Evolutionary conservation across 768 basidiomycete species (phyloP), one percentile per base, ranked within the genome.

Genomic region (Boletus patriciae): DNA sequence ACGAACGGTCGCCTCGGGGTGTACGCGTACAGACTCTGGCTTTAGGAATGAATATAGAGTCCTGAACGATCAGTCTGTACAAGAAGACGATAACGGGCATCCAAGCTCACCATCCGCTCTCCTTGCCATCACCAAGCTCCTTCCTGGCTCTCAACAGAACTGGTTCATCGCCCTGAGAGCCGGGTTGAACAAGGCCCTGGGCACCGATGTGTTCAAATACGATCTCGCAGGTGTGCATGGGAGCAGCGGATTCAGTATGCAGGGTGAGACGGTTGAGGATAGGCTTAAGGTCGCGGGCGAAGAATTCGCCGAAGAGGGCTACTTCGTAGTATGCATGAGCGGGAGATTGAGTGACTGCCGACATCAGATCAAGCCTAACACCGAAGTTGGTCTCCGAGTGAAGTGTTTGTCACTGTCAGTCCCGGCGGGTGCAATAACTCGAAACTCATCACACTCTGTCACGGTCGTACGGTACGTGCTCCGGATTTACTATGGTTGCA

Each of bases 1-100:
- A 47, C 91, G 80, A 46, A 94, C 91, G 4, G 92, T 94, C 2
- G 90, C 90, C 67, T 92, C 90, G 11, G 91, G 90, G 62, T 92
- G 87, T 16, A 87, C 85, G 44, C 90, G 83, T 12, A 84, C 84
- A n/a, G 87, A 86, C 69, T 93, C 91, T 49, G 92, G 90, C 68
- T 90, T 91, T 54, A 91, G 75, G 68, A 88, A 90, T 23, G 90
- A 89, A 68, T 86, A 90, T 16, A 94, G 70, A 10, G 85, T 76
- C 90, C 89, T 92, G 46, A 31, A 44, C 37, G 54, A 50, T 47
- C 6, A 18, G 42, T 51, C 25, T 41, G 27, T 33, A 23, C 50
- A 37, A 33, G 23, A 21, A 18, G 25, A 42, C 27, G 23, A 53
- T 15, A 19, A 46, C 29, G 37, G 54, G 34, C 21, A 34, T n/a